Percentiles rank a stretch among this genome's conserved stretches.
These are phyloP conservation scores for Brassica hybrid DNA, from an alignment of 441 rosid genomes.

Conservation along the genomic window DNA sequence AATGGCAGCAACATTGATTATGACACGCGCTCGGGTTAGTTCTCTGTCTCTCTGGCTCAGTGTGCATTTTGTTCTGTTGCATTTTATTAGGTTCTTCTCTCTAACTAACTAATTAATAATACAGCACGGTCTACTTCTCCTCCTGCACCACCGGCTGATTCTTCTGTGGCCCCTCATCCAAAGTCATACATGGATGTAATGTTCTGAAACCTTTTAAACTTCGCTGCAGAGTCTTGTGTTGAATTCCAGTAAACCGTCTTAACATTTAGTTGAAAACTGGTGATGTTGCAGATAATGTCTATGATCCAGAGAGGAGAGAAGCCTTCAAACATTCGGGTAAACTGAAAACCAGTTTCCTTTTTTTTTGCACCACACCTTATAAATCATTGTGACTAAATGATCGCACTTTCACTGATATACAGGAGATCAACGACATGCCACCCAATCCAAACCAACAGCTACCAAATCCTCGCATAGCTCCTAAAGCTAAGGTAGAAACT, in stretches of 20 bases:
- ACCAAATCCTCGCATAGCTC: neutral
- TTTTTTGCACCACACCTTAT: too few species aligned
- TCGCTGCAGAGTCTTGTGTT: neutral
- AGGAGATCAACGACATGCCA: conserved; percentile 4
- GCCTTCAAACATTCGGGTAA: conserved; percentile 1
- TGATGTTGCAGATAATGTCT: neutral
- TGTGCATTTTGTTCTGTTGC: neutral
- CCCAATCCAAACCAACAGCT: conserved; percentile 4
- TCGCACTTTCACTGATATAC: too few species aligned
- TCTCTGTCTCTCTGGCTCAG: neutral
- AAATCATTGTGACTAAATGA: too few species aligned
- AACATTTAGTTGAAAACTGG: neutral
- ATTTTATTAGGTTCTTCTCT: neutral
- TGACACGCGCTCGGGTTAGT: neutral
- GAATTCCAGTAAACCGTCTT: neutral
- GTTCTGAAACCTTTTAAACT: neutral
- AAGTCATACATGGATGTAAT: conserved; percentile 2
- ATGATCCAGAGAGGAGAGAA: conserved; percentile 5
- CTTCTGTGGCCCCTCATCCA: neutral
- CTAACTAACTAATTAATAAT: neutral
- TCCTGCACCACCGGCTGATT: neutral
- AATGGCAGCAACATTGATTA: conserved; percentile 6
- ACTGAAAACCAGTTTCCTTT: neutral
- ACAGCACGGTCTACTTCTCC: neutral
- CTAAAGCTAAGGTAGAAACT: neutral